Percentiles rank a stretch among this genome's conserved stretches.
Evolutionary conservation across 768 basidiomycete species (phyloP).

Genomic region (Hericium erinaceus): DNA sequence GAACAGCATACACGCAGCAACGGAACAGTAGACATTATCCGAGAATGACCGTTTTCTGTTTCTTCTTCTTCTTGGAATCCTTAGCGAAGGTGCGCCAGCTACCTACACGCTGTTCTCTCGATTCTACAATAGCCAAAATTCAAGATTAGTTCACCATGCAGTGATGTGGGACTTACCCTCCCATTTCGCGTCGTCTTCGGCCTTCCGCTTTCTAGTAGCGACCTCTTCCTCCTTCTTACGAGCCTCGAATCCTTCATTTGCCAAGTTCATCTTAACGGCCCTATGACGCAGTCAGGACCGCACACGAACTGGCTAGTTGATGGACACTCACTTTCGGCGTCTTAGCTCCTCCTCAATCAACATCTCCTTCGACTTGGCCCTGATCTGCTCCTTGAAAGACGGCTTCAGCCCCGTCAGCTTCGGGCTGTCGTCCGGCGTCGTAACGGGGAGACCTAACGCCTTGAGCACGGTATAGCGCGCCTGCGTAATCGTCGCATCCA

Average conservation of each 20-base stretch:
- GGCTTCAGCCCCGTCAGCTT: constrained; percentile 46
- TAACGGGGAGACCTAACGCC: constrained; percentile 47
- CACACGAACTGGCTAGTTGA: neutral
- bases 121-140: constrained; percentile 36
- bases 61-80: constrained; percentile 76
- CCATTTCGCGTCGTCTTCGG: constrained; percentile 82
- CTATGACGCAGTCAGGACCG: constrained; percentile 27
- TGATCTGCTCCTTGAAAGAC: constrained; percentile 57
- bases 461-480: constrained; percentile 66
- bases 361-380: constrained; percentile 69
- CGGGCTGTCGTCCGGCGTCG: constrained; percentile 50
- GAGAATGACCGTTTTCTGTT: constrained; percentile 54
- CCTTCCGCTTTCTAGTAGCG: constrained; percentile 69
- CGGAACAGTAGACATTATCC: constrained; percentile 29
- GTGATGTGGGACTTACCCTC: constrained; percentile 48
- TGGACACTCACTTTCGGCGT: constrained; percentile 58
- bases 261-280: constrained; percentile 83
- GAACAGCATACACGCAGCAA: neutral
- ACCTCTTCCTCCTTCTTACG: constrained; percentile 87
- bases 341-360: constrained; percentile 87
- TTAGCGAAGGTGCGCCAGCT: constrained; percentile 74
- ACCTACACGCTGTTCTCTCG: constrained; percentile 70
- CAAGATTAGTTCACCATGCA: neutral
- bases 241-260: constrained; percentile 90
- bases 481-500: constrained; percentile 71